Evolutionary conservation across 2,329 filamentous ascomycete genomes (phyloP), one percentile per base, ranked within the genome.

Genomic region (Trichophyton schoenleinii): DNA sequence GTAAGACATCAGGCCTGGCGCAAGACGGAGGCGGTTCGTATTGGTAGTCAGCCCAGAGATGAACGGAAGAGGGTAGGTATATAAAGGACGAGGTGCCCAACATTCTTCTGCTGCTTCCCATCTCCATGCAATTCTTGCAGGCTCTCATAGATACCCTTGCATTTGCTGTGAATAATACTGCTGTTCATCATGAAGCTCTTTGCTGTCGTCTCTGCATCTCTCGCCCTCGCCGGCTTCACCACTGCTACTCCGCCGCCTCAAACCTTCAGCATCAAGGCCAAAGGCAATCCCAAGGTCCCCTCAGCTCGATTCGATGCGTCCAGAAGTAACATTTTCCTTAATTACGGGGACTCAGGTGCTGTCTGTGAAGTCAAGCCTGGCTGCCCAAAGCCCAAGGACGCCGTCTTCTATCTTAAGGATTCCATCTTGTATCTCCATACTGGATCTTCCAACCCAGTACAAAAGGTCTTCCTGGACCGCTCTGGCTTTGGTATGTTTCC

Each of bases 381-480:
- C 7, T 6, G 28, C 49, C 20, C 11, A 31, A 34, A 38, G 22
- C 44, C 44, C 18, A 28, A 11, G 25, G 15, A 28, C 8, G 52
- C 52, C 9, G 18, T 28, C 28, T 55, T 55, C 28, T 55, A 55
- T 13, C 13, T 55, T 15, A 55, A 55, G 20, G 28, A 55, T 20
- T n/a, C 8, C 15, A 55, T 55, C 52, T 28, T 55, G 25, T 55
- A 55, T 28, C 28, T 55, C 20, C 18, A 55, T 20, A 55, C 52
- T 18, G 15, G 15, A 20, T 2, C 34, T 38, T 38, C 11, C 7
- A 25, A 25, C 6, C 15, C 13, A 1, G 18, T 18, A 36, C 52
- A 55, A n/a, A 55, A 55, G 52, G 52, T 55, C 52, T 55, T 55
- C 28, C 13, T 20, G 15, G 52, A 55, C 28, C 52, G 52, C n/a